phyloP scores from a whole-genome alignment of 306 rosid species.

The Argentina anserina region DNA sequence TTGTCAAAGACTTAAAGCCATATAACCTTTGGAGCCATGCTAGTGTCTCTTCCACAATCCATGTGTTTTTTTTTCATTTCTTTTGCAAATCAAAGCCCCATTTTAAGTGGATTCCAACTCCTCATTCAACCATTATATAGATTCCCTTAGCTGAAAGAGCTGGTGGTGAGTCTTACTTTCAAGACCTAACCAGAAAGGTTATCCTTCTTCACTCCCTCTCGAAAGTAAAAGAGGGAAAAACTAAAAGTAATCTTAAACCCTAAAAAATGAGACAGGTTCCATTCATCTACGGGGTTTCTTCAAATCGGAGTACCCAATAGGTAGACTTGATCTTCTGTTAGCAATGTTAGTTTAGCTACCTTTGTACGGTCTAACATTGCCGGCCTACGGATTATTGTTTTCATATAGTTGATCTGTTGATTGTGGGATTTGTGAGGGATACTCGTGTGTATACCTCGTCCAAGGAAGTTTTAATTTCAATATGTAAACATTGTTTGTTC shows the following conservation, averaged over 20 bases:
- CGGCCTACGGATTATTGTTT: not conserved
- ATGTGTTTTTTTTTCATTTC: slow-evolving; percentile 20
- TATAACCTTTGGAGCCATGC: slow-evolving; percentile 42
- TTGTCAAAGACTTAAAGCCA: slow-evolving; percentile 35
- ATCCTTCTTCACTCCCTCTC: slow-evolving; percentile 14
- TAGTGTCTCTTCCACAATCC: slow-evolving; percentile 42
- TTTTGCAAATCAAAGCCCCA: slow-evolving; percentile 50
- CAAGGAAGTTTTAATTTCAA: slow-evolving; percentile 21
- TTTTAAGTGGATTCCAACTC: slow-evolving; percentile 98
- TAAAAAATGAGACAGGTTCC: slow-evolving; percentile 24
- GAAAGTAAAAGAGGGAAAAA: not conserved
- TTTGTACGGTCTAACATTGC: not conserved
- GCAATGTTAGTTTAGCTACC: not conserved
- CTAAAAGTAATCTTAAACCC: not conserved
- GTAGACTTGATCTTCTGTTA: slow-evolving; percentile 17
- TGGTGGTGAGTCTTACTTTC: slow-evolving; percentile 49
- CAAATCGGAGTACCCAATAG: slow-evolving; percentile 44
- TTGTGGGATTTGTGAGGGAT: slow-evolving; percentile 11
- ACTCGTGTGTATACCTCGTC: slow-evolving; percentile 4
- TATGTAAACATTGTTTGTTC: slow-evolving; percentile 20
- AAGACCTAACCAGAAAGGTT: slow-evolving; percentile 43
- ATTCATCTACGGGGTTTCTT: slow-evolving; percentile 44
- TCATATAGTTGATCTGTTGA: not conserved
- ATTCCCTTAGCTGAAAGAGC: slow-evolving; percentile 31
- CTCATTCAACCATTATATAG: slow-evolving; percentile 66